Base-by-base conservation (phyloP, 495 filamentous ascomycete species). In the Hypoxylon lenormandii region DNA sequence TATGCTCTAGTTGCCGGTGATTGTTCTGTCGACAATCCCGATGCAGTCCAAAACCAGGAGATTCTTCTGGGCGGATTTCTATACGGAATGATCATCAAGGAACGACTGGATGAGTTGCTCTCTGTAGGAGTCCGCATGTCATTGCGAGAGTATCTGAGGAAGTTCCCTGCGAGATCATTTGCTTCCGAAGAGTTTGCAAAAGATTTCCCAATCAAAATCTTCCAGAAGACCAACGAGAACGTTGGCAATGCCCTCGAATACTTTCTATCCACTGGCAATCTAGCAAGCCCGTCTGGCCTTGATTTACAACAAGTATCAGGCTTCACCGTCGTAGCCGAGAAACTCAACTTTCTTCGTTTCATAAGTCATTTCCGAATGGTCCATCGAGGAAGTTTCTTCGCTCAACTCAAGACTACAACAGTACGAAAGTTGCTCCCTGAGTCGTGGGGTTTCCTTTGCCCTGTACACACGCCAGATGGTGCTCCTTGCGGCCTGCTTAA, bases 351-450 rank as follows among this genome's bases (percentile, higher is more conserved):
- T 82, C 90, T 96, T 73, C 91, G 95, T 69, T 98, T 98, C 81
- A 96, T 98, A 80, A 94, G 92, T 81, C 95, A 98, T 77, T 98
- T 98, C 84, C 92, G 95, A 51, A 97, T 97, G 93, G 93, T 98
- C 63, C 95, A 98, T 79, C 86, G 95, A 88, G 95, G 95, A 80
- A 95, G 92, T 78, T 98, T 98, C 87, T 98, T 98, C 78, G 94
- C 95, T 7, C 91, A 97, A 73, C 76, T 98, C 68, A 98, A 98
- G 78, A 98, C 95, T 0, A 98, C 95, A 4, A 94, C 95, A 0
- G 95, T 98, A 33, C 87, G 95, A 78, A 98, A 97, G 77, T 79
- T 98, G 72, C 80, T 98, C 16, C 95, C 95, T 2, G 95, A 98
- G 77, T 97, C 93, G 75, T 98, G 95, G 95, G 95, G 87, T 11